Base-by-base conservation (phyloP, 2,329 filamentous ascomycete genomes). In the Fusarium fujikuroi region DNA sequence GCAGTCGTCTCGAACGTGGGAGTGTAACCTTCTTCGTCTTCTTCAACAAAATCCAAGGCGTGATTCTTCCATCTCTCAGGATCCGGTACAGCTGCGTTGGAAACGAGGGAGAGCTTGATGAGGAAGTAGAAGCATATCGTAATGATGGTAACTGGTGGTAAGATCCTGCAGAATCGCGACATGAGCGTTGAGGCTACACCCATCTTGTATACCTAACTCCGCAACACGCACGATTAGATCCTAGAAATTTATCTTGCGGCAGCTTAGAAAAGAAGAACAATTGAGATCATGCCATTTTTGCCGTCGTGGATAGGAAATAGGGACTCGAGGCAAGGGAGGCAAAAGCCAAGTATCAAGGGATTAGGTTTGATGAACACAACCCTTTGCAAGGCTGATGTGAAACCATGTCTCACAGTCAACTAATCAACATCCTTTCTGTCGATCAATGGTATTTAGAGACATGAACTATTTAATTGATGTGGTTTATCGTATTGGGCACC, bases 341-440 rank as follows among this genome's bases (percentile, higher is more conserved):
- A 14, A 37, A 10, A 37, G 21, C 34, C 23, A 19, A 30, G 36
- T 9, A 50, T 62, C 3, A 60, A 63, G 43, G 61, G 61, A 62
- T 43, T 25, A 2, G 18, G 10, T 62, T 50, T 42, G 30, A 63
- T 58, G 34, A 61, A 34, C 21, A 44, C 23, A 30, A 14, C 50
- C 61, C 61, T 63, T 63, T 23, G n/a, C n/a, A 36, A 62, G 61
- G 60, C 42, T 62, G 36, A 63, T 12, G 30, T 62, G 43, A 62
- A 32, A 62, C 61, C n/a, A 36, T 63, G 61, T 63, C 58, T 63
- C 43, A 63, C 16, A 42, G 10, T 28, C 19, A 30, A 40, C 34
- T 28, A 54, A 54, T 54, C 34, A 54, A 39, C 23, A 28, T 18
- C 34, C 36, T 21, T 40, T 1, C 50, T 54, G 25, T 28, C 25